Evolutionary conservation across 495 filamentous ascomycete species (phyloP), one percentile per base, ranked within the genome.

Genomic region (Podospora conica): DNA sequence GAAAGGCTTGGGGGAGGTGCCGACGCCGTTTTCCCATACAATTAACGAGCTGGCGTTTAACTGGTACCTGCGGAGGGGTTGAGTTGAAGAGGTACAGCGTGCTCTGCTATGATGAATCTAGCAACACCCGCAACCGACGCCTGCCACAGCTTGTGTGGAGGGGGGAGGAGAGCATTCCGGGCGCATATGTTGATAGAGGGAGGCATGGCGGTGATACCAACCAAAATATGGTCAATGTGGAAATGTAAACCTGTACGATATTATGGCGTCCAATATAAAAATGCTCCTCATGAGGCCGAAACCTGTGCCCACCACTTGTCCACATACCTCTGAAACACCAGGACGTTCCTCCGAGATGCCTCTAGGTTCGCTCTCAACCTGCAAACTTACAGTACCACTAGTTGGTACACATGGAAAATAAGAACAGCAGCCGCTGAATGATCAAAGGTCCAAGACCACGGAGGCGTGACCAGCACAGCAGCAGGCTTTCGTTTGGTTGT

Each of bases 61-160:
- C 76, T 98, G 94, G 93, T 98, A 97, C 77, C 79, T 98, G 79
- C 85, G 89, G 73, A 87, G 93, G 78, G 81, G 93, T 76, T 95
- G 86, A 77, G 48, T 22, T 22, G 28, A 27, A 6, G 6, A 11
- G 60, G 23, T 6, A 29, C 22, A 40, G 18, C 20, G 6, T 11
- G 31, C 31, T 48, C 22, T 7, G 21, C n/a, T 55, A n/a, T 21
- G 29, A 53, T 59, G 64, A 24, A 23, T n/a, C 27, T 24, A 28
- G 40, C 6, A 48, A n/a, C 33, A 40, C 25, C 2, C 25, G 6
- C 15, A 18, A 15, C 33, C 10, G 29, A 11, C 10, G 12, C 29
- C 4, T 31, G 29, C 18, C 33, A 15, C 12, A 15, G 3, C 7
- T 6, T 40, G 33, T 40, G 33, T 18, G 15, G 33, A 18, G 33